phyloP scores from a whole-genome alignment of 148 eudicot species.

The Spergularia bocconei region DNA sequence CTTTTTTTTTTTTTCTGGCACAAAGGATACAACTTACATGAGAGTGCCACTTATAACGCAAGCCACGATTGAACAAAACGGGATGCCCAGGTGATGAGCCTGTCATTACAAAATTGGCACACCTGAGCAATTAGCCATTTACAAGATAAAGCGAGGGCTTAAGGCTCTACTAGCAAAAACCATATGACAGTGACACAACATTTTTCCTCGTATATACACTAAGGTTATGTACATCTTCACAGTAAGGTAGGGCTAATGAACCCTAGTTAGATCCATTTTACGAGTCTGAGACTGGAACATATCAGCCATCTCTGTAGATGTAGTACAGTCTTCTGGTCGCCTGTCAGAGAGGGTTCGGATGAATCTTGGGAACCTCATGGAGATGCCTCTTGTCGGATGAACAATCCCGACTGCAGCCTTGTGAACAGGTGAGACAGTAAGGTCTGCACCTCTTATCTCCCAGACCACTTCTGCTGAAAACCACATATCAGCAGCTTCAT shows the following conservation, averaged over 20 bases:
- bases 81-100: neutral
- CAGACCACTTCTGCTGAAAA: conserved; percentile 82
- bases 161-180: neutral
- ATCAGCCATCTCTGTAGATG: conserved; percentile 67
- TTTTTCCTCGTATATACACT: neutral
- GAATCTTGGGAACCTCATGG: conserved; percentile 88
- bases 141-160: neutral
- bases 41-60: neutral
- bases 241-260: conserved; percentile 6
- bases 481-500: conserved; percentile 84
- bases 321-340: conserved; percentile 83
- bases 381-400: conserved; percentile 85
- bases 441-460: conserved; percentile 93
- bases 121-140: neutral
- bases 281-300: conserved; percentile 86
- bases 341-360: conserved; percentile 54
- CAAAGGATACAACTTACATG: no score
- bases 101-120: neutral
- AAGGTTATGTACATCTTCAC: conserved; percentile 15
- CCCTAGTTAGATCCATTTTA: conserved; percentile 65
- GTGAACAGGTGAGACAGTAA: conserved; percentile 91
- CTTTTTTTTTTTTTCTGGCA: neutral
- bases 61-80: neutral
- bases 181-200: neutral
- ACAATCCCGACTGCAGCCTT: conserved; percentile 85